Evolutionary conservation across 257 asterid species (phyloP).

Genomic region (Paulownia fortunei): DNA sequence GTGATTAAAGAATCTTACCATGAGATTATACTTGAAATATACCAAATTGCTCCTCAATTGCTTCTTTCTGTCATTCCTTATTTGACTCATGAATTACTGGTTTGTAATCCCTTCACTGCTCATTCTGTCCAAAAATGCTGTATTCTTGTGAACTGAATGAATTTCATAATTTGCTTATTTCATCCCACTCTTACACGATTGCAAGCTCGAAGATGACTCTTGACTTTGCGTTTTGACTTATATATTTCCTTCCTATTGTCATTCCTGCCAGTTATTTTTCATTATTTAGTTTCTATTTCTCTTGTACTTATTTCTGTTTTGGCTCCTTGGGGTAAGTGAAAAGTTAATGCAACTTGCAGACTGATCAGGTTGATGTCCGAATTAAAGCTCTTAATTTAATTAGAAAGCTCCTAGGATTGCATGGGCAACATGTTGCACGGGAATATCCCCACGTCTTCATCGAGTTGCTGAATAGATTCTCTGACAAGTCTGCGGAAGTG

Average conservation of each 20-base stretch:
- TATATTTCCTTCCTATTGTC: background rate
- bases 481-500: slow-evolving; percentile 85
- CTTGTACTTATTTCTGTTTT: slow-evolving; percentile 31
- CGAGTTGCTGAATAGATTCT: slow-evolving; percentile 78
- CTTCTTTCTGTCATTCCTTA: slow-evolving; percentile 78
- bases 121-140: slow-evolving; percentile 22
- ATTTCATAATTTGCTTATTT: slow-evolving; percentile 10
- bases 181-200: background rate
- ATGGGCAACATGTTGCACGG: slow-evolving; percentile 60
- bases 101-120: slow-evolving; percentile 47
- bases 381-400: slow-evolving; percentile 79
- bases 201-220: slow-evolving; percentile 14
- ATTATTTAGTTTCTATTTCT: slow-evolving; percentile 10
- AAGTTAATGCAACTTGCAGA: slow-evolving; percentile 59
- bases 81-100: slow-evolving; percentile 78
- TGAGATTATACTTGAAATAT: slow-evolving; percentile 69
- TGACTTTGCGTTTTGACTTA: slow-evolving; percentile 17
- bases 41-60: slow-evolving; percentile 73
- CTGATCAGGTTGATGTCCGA: slow-evolving; percentile 92
- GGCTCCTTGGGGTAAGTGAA: slow-evolving; percentile 31
- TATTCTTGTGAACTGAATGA: slow-evolving; percentile 18
- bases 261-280: slow-evolving; percentile 1
- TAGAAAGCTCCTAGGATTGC: slow-evolving; percentile 61
- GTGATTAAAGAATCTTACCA: slow-evolving; percentile 78
- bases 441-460: slow-evolving; percentile 62